Evolutionary conservation across 2,329 filamentous ascomycete species (phyloP).

Genomic region (Colletotrichum brevisporum): DNA sequence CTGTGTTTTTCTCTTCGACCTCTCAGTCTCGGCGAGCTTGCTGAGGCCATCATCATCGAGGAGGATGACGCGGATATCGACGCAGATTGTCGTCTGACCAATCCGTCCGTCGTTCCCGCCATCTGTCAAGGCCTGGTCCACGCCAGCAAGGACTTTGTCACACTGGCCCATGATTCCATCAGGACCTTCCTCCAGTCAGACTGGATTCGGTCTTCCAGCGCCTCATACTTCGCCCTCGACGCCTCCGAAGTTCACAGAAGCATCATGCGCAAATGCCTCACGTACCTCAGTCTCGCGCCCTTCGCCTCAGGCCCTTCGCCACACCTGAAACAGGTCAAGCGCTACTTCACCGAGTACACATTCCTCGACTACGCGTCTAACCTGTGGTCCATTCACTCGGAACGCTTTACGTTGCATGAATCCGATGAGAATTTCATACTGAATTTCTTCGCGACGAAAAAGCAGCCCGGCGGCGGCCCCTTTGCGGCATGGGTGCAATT

Average conservation of each 20-base stretch:
- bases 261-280: slow-evolving; percentile 45
- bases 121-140: slow-evolving; percentile 44
- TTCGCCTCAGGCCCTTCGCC: slow-evolving; percentile 41
- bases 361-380: slow-evolving; percentile 41
- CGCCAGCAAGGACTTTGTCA: slow-evolving; percentile 34
- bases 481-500: slow-evolving; percentile 46
- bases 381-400: slow-evolving; percentile 45
- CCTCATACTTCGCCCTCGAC: slow-evolving; percentile 43
- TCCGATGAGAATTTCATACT: slow-evolving; percentile 42
- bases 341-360: slow-evolving; percentile 34
- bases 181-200: slow-evolving; percentile 42
- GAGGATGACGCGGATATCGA: slow-evolving; percentile 44
- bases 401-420: slow-evolving; percentile 19
- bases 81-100: slow-evolving; percentile 44
- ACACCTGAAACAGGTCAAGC: not conserved
- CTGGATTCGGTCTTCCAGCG: slow-evolving; percentile 41
- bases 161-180: slow-evolving; percentile 45
- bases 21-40: slow-evolving; percentile 44
- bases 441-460: slow-evolving; percentile 43
- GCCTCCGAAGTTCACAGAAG: slow-evolving; percentile 31
- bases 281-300: slow-evolving; percentile 41
- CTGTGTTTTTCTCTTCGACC: slow-evolving; percentile 47
- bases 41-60: slow-evolving; percentile 47
- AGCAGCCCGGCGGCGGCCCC: slow-evolving; percentile 35
- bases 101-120: slow-evolving; percentile 40